Conservation (phyloP, 805 yeast genomes). For the Spathaspora hagerdaliae region DNA sequence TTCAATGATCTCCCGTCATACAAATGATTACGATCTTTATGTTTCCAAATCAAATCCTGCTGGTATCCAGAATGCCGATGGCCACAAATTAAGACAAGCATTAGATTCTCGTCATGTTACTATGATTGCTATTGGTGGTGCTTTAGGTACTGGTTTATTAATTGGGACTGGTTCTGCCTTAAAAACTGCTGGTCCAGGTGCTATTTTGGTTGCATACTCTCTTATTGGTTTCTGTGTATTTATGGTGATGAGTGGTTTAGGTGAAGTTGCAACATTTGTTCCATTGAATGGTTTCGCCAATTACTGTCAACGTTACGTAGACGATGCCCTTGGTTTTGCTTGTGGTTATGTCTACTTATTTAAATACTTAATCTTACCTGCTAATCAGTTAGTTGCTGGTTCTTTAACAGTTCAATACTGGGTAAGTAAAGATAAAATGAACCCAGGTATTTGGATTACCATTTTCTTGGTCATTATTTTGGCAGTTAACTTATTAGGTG, state of each 20-base stretch:
- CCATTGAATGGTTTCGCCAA: slow-evolving; percentile 69
- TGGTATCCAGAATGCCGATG: slow-evolving; percentile 33
- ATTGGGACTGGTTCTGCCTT: slow-evolving; percentile 75
- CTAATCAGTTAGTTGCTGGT: slow-evolving; percentile 64
- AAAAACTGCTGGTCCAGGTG: slow-evolving; percentile 66
- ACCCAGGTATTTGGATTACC: slow-evolving; percentile 58
- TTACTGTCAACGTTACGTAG: slow-evolving; percentile 61
- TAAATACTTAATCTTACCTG: slow-evolving; percentile 52
- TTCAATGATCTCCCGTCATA: slow-evolving; percentile 37
- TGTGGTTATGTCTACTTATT: slow-evolving; percentile 62
- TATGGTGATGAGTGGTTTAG: slow-evolving; percentile 64
- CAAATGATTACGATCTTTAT: slow-evolving; percentile 46
- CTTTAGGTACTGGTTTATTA: slow-evolving; percentile 71
- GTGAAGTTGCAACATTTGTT: slow-evolving; percentile 65
- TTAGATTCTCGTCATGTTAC: slow-evolving; percentile 57
- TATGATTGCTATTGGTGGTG: slow-evolving; percentile 81
- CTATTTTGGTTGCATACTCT: slow-evolving; percentile 60
- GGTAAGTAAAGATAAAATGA: slow-evolving; percentile 42
- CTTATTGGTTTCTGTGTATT: slow-evolving; percentile 69
- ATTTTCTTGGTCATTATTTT: slow-evolving; percentile 42
- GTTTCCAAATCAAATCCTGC: slow-evolving; percentile 44
- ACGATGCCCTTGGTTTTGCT: slow-evolving; percentile 65
- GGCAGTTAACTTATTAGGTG: slow-evolving; percentile 44
- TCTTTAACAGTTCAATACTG: slow-evolving; percentile 52
- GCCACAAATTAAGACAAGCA: slow-evolving; percentile 42